A percentile compares a stretch with the other conserved stretches of the same genome.
Evolutionary conservation across 148 eudicot genomes (phyloP).

Genomic region (Bassia scoparia): DNA sequence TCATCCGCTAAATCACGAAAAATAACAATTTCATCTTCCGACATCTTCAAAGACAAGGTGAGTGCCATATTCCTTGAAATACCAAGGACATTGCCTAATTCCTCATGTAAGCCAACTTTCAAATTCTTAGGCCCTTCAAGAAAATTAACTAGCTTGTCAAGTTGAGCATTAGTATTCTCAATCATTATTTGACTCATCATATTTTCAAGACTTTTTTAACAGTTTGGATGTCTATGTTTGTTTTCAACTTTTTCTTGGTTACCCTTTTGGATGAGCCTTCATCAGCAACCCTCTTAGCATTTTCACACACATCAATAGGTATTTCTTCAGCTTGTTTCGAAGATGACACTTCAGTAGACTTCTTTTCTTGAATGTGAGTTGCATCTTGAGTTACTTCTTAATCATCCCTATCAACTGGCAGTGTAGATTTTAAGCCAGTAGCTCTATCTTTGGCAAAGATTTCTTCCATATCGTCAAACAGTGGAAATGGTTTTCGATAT

Average conservation of each 20-base stretch:
- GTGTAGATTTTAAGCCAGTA: background rate
- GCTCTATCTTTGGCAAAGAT: conserved; percentile 5
- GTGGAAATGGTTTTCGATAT: conserved; percentile 1
- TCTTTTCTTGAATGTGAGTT: too few relatives aligned
- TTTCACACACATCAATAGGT: background rate
- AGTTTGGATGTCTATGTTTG: conserved; percentile 2
- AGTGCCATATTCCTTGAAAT: background rate
- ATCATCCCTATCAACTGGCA: conserved; percentile 12
- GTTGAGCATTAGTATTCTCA: conserved; percentile 4
- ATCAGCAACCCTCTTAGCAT: conserved; percentile 1
- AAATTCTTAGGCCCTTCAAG: conserved; percentile 12
- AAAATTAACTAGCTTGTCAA: background rate
- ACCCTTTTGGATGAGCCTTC: background rate
- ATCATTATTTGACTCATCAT: background rate
- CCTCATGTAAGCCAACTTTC: conserved; percentile 17
- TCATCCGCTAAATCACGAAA: conserved; percentile 13
- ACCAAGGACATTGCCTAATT: conserved; percentile 6
- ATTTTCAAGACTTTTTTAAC: background rate
- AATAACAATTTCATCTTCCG: conserved; percentile 4
- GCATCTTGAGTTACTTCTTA: background rate
- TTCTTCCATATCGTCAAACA: conserved; percentile 6
- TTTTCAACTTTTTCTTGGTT: background rate
- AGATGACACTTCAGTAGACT: background rate
- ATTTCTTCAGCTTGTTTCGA: background rate
- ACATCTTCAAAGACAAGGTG: background rate